Base-by-base conservation (phyloP, 139 green algal genomes). In the Chlamydomonas asymmetrica region DNA sequence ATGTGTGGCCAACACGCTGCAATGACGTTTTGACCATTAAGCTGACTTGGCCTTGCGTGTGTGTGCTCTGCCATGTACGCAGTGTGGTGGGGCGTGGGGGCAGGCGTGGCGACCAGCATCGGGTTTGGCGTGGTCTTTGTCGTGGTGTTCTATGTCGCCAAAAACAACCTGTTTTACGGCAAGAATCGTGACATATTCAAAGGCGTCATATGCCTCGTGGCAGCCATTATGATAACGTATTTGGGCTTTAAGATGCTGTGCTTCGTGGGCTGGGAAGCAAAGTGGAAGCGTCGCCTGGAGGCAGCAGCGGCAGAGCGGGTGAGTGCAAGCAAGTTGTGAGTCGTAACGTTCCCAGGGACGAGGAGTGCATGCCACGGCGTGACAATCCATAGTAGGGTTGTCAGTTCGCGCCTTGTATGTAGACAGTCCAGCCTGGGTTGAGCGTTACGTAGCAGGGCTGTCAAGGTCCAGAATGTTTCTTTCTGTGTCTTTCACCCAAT, bases 201-300 rank as follows among this genome's bases (percentile, higher is more conserved):
- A 69, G 84, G 81, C 16, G 50, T 66, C 49, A 82, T 90, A 54
- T 71, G 41, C 48, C 87, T 77, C 57, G 39, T 90, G 5, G 84
- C 84, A 0, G 72, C 41, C 0, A 0, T 74, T 5, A 65, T 74
- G 1, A 87, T 90, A 60, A 86, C 79, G 5, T 81, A 78, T 60
- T 79, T 90, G 50, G 81, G 78, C 29, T 90, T 90, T 69, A 81
- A 81, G 29, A 90, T 90, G 84, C 54, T 90, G 64, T 72, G 84
- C 13, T 90, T 85, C 73, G 37, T 71, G 39, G 84, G 84, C 37
- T 79, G 84, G 71, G 84, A 90, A 79, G 57, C 56, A 23, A 90
- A 90, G 76, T 85, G 77, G 63, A 67, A 81, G 64, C 63, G 81
- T 0, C 79, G 80, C 67, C 83, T 88, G 27, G 54, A 76, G 23